A percentile compares a stretch with the other conserved stretches of the same genome.
These are phyloP conservation scores for Fraxinus paxiana DNA, from an alignment of 305 asterid species.

Conservation along the genomic window DNA sequence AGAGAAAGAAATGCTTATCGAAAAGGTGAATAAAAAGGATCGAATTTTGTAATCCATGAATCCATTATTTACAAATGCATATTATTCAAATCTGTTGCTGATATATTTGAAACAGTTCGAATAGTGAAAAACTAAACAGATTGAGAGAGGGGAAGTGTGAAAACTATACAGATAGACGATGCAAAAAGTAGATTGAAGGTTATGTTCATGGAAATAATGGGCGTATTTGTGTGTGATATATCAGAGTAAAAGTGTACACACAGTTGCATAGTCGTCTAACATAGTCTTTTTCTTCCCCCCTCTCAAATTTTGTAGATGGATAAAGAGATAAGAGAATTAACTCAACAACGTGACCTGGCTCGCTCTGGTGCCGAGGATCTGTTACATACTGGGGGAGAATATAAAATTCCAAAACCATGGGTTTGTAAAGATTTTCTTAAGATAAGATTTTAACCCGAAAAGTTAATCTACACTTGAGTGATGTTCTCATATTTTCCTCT, in stretches of 20 bases:
- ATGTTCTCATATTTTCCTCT: constrained; percentile 9
- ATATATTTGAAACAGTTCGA: neutral
- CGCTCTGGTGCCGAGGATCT: constrained; percentile 49
- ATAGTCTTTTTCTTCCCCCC: neutral
- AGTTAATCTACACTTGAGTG: neutral
- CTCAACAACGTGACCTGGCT: constrained; percentile 66
- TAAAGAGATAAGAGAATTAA: constrained; percentile 62
- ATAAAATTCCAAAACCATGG: constrained; percentile 48
- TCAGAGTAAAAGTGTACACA: neutral
- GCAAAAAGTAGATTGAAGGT: neutral
- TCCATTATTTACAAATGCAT: neutral
- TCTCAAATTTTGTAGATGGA: constrained; percentile 59
- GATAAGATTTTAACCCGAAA: neutral
- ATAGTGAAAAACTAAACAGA: neutral
- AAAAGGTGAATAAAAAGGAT: constrained; percentile 45
- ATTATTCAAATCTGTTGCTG: neutral
- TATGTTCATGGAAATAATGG: neutral
- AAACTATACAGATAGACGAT: neutral
- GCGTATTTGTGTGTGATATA: neutral
- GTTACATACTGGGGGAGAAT: constrained; percentile 38
- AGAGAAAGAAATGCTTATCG: constrained; percentile 73
- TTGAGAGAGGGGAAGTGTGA: neutral
- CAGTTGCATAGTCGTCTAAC: neutral
- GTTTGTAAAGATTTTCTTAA: constrained; percentile 26
- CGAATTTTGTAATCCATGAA: neutral